These are phyloP conservation scores for Novymonas esmeraldas DNA, from an alignment of 208 protist genomes.

Conservation along the genomic window DNA sequence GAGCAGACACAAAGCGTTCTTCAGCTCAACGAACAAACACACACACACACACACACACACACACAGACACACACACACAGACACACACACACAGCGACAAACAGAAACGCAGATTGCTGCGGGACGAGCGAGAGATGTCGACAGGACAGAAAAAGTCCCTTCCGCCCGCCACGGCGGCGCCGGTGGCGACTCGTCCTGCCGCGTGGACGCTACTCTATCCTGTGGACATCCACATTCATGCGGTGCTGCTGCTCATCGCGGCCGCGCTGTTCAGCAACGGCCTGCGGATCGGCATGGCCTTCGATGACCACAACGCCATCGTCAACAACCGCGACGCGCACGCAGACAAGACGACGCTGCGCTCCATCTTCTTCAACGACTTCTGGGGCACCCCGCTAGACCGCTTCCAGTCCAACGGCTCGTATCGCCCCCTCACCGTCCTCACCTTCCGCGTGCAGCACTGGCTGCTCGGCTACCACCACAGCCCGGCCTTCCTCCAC, in stretches of 20 bases:
- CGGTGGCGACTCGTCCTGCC: not conserved
- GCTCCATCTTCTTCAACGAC: constrained; percentile 55
- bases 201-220: constrained; percentile 11
- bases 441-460: constrained; percentile 69
- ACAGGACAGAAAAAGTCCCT: too few relatives aligned
- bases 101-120: too few relatives aligned
- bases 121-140: too few relatives aligned
- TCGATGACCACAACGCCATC: constrained; percentile 74
- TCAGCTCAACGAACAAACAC: too few relatives aligned
- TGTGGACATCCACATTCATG: constrained; percentile 7
- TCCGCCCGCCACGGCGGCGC: too few relatives aligned
- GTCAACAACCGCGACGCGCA: constrained; percentile 37
- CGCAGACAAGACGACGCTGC: constrained; percentile 28
- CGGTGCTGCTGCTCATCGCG: constrained; percentile 30
- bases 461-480: constrained; percentile 51
- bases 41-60: not conserved
- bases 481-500: constrained; percentile 39
- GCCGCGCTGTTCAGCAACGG: constrained; percentile 37
- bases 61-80: not conserved
- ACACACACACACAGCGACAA: too few relatives aligned
- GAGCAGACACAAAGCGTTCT: too few relatives aligned
- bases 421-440: constrained; percentile 60
- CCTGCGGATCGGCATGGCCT: constrained; percentile 37
- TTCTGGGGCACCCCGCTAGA: constrained; percentile 63
- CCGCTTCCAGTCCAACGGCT: constrained; percentile 46